Conservation (phyloP, 2,329 filamentous ascomycete genomes). For the Verticillium nonalfalfae region DNA sequence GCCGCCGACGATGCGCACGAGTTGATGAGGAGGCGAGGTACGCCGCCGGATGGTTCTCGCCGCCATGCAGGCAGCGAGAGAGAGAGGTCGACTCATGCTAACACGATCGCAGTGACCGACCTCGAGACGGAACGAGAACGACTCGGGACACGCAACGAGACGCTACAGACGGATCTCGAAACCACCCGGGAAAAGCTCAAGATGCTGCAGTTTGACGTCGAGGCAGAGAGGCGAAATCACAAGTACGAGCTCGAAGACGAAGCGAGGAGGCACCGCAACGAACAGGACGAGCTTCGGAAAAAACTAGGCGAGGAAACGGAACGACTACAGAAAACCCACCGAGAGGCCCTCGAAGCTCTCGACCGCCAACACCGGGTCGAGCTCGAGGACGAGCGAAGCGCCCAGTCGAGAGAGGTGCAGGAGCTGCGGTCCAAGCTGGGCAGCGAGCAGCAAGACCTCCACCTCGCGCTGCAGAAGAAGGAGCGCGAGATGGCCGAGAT, state of each 20-base stretch:
- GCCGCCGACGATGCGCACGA: constrained; percentile 69
- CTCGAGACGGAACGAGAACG: constrained; percentile 41
- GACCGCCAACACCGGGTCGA: constrained; percentile 57
- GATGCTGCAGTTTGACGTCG: constrained; percentile 31
- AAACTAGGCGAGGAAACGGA: constrained; percentile 49
- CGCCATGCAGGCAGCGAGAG: background rate
- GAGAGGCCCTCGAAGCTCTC: constrained; percentile 61
- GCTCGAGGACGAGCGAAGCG: constrained; percentile 57
- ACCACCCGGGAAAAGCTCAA: constrained; percentile 26
- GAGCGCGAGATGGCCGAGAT: constrained; percentile 48
- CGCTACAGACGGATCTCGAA: constrained; percentile 59
- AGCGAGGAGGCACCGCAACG: constrained; percentile 45
- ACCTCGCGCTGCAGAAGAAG: constrained; percentile 39
- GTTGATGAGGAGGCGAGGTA: constrained; percentile 69
- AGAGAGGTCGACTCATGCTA: constrained; percentile 8
- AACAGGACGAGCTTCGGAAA: constrained; percentile 47
- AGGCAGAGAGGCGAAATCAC: constrained; percentile 35
- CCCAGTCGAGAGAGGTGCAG: constrained; percentile 55
- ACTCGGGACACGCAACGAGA: constrained; percentile 38
- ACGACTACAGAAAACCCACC: constrained; percentile 52
- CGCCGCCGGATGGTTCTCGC: constrained; percentile 25
- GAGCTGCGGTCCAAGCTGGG: constrained; percentile 51
- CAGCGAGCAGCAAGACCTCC: constrained; percentile 45
- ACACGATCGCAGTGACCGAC: constrained; percentile 31
- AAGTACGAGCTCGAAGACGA: constrained; percentile 49